Evolutionary conservation across 83 land plant species (phyloP), one percentile per base, ranked within the genome.

Genomic region (Picea engelmannii): DNA sequence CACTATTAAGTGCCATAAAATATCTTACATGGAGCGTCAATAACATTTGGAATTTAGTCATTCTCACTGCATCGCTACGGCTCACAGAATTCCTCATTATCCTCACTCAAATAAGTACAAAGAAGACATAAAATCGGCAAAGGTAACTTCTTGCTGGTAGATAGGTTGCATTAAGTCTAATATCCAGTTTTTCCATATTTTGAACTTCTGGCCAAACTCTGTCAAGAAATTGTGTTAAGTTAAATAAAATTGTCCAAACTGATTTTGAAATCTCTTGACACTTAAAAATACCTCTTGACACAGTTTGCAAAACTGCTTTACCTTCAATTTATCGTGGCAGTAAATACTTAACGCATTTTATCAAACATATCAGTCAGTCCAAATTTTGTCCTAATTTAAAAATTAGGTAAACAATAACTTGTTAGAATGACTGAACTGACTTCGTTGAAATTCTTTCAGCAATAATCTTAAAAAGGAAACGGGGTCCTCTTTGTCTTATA

Each of bases 211-310:
- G 42, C 21, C 1, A 67, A 15, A 67, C 71, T 27, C 71, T 17
- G 9, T 42, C 44, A 17, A 1, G 21, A 16, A 69, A 38, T 18
- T 17, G n/a, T 38, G 18, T 35, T 6, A 40, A 35, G n/a, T 35
- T 35, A 69, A 69, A 17, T 69, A 40, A 69, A 38, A 35, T 69
- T 69, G 21, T 5, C 44, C 74, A 69, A 69, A 69, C 74, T 17
- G 21, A 69, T 38, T 58, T 20, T 70, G 23, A 40, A 70, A 18
- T 70, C 38, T 70, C n/a, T 70, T 44, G 49, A 70, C 16, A 38
- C 75, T 44, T 44, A 70, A 15, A 17, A 40, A 40, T 40, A 40
- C 20, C 17, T 44, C 21, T 38, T 6, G 11, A 20, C 40, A 25
- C 75, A 40, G 10, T 70, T 70, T 58, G 9, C 10, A 70, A 31